phyloP scores from a whole-genome alignment of 2,329 filamentous ascomycete genomes.

The Fusarium begoniae region DNA sequence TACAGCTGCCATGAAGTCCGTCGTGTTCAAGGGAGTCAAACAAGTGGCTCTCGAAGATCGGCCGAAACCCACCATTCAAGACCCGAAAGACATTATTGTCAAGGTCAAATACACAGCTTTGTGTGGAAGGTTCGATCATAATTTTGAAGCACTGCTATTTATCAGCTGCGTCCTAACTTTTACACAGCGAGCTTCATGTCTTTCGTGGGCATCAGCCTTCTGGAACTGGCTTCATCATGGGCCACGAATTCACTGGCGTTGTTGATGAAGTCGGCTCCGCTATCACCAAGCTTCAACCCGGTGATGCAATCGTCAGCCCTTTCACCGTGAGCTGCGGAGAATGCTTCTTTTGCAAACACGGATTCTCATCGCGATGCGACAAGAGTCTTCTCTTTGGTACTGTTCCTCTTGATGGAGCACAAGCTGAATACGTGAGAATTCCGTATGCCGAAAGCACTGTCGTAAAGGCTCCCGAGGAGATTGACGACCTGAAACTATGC shows the following conservation, averaged over 20 bases:
- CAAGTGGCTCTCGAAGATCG: slow-evolving; percentile 8
- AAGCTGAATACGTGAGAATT: slow-evolving; percentile 30
- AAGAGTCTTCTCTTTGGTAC: slow-evolving; percentile 16
- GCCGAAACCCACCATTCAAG: slow-evolving; percentile 3
- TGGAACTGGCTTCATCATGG: slow-evolving; percentile 68
- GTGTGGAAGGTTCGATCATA: slow-evolving; percentile 14
- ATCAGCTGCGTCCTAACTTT: too few relatives aligned
- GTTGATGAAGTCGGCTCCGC: slow-evolving; percentile 71
- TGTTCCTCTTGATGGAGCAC: slow-evolving; percentile 7
- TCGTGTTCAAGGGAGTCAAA: slow-evolving; percentile 22
- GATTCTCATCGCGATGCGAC: slow-evolving; percentile 23
- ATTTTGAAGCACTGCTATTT: too few relatives aligned
- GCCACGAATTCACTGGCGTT: slow-evolving; percentile 85
- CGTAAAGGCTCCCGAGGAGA: slow-evolving; percentile 14
- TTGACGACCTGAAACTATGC: slow-evolving; percentile 18
- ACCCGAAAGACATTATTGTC: slow-evolving; percentile 5
- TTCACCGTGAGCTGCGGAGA: slow-evolving; percentile 32
- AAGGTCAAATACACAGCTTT: slow-evolving; percentile 20
- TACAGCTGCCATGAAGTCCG: slow-evolving; percentile 1
- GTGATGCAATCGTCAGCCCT: slow-evolving; percentile 20
- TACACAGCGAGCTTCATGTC: slow-evolving; percentile 72
- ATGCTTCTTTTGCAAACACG: slow-evolving; percentile 24
- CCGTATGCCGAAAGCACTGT: slow-evolving; percentile 19
- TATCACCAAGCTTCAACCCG: slow-evolving; percentile 40
- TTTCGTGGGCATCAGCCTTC: slow-evolving; percentile 84